Conservation (phyloP, 1,284 basidiomycete species). For the Prillingera fragicola region DNA sequence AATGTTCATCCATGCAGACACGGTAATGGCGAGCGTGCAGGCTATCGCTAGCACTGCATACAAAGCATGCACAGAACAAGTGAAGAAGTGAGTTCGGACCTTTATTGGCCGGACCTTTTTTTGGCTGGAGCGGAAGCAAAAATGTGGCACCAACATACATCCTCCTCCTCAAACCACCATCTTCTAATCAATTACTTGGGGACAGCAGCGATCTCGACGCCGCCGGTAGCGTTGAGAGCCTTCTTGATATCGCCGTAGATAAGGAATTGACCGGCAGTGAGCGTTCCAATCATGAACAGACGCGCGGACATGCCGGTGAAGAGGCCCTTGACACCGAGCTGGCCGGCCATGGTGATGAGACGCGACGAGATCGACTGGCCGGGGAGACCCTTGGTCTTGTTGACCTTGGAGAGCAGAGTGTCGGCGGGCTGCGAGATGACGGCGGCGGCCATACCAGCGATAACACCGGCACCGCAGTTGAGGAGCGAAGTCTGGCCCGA, state of each 20-base stretch:
- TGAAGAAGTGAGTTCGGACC: too few species aligned
- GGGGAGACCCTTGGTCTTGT: conserved; percentile 56
- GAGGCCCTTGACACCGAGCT: conserved; percentile 53
- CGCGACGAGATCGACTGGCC: conserved; percentile 53
- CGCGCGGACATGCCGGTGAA: conserved; percentile 52
- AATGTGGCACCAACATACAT: too few species aligned
- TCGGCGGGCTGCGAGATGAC: conserved; percentile 58
- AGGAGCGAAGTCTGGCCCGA: conserved; percentile 44
- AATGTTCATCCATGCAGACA: too few species aligned
- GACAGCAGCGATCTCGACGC: conserved; percentile 46
- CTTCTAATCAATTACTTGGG: conserved; percentile 40
- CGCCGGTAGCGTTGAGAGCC: conserved; percentile 51
- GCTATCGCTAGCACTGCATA: too few species aligned
- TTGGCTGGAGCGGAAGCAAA: too few species aligned
- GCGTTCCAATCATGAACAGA: conserved; percentile 53
- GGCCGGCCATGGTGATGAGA: conserved; percentile 50
- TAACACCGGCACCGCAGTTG: conserved; percentile 51
- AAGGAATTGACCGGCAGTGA: conserved; percentile 54
- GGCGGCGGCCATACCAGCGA: conserved; percentile 58
- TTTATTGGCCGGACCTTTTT: too few species aligned
- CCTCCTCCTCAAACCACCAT: too few species aligned
- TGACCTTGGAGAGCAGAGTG: conserved; percentile 55
- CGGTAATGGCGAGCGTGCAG: too few species aligned
- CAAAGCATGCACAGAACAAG: too few species aligned
- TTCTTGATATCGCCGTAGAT: conserved; percentile 54